Base-by-base conservation (phyloP, 2,329 filamentous ascomycete genomes). In the Cercospora canescens region DNA sequence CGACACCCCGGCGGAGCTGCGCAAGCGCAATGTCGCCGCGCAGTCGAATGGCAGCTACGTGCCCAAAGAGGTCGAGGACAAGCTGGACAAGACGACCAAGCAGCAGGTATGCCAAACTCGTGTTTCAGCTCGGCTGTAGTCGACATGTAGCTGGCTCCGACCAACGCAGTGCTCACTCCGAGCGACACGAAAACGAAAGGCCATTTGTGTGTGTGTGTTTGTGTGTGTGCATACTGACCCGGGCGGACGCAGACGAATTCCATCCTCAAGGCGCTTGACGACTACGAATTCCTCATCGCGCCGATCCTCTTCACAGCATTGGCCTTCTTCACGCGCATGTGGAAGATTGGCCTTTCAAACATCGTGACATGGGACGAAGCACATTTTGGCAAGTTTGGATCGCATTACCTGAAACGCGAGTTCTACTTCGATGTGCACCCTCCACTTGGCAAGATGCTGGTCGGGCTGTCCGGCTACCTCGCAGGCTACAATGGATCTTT, bases 361-460 rank as follows among this genome's bases (percentile, higher is more conserved):
- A 91, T 91, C 73, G 89, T 91, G 66, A 91, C 89, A 56, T 91
- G 89, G 89, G 89, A 91, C 78, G 89, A 91, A 82, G 89, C 89
- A 72, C 89, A 91, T 80, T 96, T 96, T 80, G 92, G 92, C 78
- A 99, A 99, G 84, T 99, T 99, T 80, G 95, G 95, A 70, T 98
- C 94, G 74, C 94, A 99, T 82, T 99, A 99, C 81, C 89, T 99
- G 78, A 97, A 99, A 81, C 92, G 94, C 80, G 95, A 99, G 81
- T 97, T 98, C 85, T 99, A 99, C 86, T 99, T 99, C 83, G 92
- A 96, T 85, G 91, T 96, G 65, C 92, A 96, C 80, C 95, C 95
- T 71, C 95, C 95, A 62, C 88, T 99, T 68, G 95, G 95, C 78
- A 99, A 99, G 85, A 98, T 99, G 88, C 89, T 99, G 64, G 94